Conservation (phyloP, 106 monocot species). For the Phalaenopsis equestris region DNA sequence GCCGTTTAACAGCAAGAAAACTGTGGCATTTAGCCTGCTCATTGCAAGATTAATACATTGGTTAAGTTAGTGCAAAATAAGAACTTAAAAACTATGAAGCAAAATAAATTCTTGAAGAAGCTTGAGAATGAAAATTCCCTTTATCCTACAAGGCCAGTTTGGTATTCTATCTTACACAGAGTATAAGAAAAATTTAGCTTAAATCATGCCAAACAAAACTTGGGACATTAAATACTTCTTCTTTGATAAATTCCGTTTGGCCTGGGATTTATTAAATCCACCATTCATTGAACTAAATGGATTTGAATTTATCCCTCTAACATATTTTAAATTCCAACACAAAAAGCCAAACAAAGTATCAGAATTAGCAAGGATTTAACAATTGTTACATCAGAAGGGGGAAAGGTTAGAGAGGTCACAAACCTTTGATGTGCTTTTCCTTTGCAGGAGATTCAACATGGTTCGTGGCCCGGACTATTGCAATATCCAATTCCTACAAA, state of each 20-base stretch:
- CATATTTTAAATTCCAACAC: too few relatives aligned
- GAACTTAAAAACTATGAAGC: background rate
- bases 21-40: background rate
- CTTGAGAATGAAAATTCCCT: background rate
- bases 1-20: background rate
- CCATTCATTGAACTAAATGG: too few relatives aligned
- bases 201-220: too few relatives aligned
- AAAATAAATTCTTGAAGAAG: background rate
- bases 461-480: slow-evolving; percentile 84
- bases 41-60: background rate
- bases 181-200: too few relatives aligned
- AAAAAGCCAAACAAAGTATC: too few relatives aligned
- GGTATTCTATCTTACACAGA: too few relatives aligned
- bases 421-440: slow-evolving; percentile 85
- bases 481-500: slow-evolving; percentile 79
- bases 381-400: background rate
- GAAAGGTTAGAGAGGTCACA: background rate
- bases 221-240: too few relatives aligned
- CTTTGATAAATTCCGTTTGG: too few relatives aligned
- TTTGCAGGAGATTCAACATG: slow-evolving; percentile 85
- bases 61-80: background rate
- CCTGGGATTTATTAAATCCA: too few relatives aligned
- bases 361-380: too few relatives aligned
- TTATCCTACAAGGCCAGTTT: too few relatives aligned
- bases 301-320: too few relatives aligned